Base-by-base conservation (phyloP, 768 basidiomycete genomes). In the Lanmaoa rubissima region DNA sequence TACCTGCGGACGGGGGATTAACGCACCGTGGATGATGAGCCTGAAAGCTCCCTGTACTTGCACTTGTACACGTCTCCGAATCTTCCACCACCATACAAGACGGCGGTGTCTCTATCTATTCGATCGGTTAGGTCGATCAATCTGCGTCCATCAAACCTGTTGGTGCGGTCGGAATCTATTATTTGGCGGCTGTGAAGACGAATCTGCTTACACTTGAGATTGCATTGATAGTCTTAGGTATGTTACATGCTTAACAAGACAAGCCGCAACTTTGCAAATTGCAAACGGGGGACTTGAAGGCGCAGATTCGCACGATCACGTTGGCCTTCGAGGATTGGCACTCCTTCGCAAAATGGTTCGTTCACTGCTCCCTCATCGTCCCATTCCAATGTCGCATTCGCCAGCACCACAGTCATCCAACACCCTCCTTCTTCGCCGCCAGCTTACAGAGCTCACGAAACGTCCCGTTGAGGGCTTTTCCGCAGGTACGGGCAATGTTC, bases 381-480 rank as follows among this genome's bases (percentile, higher is more conserved):
- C 34, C 51, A 35, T 38, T 42, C 21, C 59, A 48, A 69, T 66
- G 61, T 64, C 64, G 41, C 55, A 40, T 34, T 69, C 60, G 32
- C 59, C 67, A 35, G 73, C 77, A 48, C 72, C 77, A 10, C 65
- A 63, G 35, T 53, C 70, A 5, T 69, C 64, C 31, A 73, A 69
- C 38, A 73, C 78, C 5, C 79, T 92, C 16, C 81, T 92, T 39
- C 85, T 93, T 21, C 83, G 88, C 40, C 81, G 91, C 35, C 90
- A 93, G 73, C 81, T 93, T 36, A 70, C 77, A 12, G 96, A 97
- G 68, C 84, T 99, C 60, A 92, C 87, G 34, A 98, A 98, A 75
- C 84, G 79, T 48, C 96, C 96, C 3, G 93, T 98, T 5, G 92
- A 97, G 68, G 96, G 96, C 8, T 98, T 99, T 78, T 95, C 93